Conservation (phyloP, 192 early-diverging fungal species). For the Haplosporangium gracile region DNA sequence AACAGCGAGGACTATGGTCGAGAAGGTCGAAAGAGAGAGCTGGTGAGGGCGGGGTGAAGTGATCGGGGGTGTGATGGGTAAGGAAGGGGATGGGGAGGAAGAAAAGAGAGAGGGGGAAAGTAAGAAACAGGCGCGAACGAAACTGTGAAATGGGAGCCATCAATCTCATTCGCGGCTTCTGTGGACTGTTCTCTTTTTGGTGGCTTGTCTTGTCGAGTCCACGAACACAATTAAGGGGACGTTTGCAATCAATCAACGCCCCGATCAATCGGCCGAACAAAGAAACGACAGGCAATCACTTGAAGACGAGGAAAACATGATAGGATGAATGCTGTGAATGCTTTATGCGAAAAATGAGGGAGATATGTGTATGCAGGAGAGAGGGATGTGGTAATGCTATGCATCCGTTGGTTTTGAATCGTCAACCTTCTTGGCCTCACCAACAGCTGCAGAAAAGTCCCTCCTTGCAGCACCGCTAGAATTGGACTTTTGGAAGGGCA, state of each 20-base stretch:
- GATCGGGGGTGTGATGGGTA: neutral
- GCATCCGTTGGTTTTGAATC: neutral
- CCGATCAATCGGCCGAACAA: neutral
- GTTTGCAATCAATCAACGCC: neutral
- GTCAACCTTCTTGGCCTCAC: neutral
- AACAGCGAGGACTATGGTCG: neutral
- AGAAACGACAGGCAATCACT: neutral
- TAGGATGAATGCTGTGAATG: neutral
- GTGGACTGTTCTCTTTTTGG: neutral
- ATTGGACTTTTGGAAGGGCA: constrained; percentile 78
- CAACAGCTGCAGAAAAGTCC: neutral
- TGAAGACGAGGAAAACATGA: neutral
- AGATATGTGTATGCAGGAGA: neutral
- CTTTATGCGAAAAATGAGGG: neutral
- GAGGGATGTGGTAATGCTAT: neutral
- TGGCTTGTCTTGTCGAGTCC: constrained; percentile 4
- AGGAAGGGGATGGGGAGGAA: neutral
- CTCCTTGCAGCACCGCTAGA: constrained; percentile 11
- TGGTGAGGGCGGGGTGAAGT: neutral
- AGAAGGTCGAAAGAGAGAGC: neutral
- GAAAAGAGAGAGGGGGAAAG: neutral
- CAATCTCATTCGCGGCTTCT: neutral
- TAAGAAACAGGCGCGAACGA: neutral
- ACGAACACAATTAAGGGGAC: neutral
- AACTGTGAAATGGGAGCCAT: neutral